phyloP scores from a whole-genome alignment of 352 stramenopile species.

The Globisporangium uncinulatum region DNA sequence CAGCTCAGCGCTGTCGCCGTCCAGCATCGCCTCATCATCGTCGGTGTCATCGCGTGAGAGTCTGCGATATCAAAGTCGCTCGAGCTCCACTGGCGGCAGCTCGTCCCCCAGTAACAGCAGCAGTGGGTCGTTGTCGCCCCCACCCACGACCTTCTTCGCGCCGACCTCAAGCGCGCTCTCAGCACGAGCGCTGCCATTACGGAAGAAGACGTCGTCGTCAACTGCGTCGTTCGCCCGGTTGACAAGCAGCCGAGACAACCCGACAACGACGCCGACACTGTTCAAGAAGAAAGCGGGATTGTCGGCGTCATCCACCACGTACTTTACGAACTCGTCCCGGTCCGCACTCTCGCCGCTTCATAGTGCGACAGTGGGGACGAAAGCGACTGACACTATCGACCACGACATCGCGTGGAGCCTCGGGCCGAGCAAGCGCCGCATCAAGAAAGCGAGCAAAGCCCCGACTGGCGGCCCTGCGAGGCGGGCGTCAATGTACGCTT shows the following conservation, averaged over 20 bases:
- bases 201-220: constrained; percentile 9
- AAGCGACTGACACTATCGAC: neutral
- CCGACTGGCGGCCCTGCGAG: neutral
- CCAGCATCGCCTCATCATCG: neutral
- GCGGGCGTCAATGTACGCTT: constrained; percentile 11
- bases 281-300: constrained; percentile 12
- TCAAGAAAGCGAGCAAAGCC: constrained; percentile 28
- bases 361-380: neutral
- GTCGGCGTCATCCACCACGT: constrained; percentile 2
- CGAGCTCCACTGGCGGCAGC: constrained; percentile 5
- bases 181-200: constrained; percentile 4
- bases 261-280: neutral
- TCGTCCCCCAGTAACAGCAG: constrained; percentile 25
- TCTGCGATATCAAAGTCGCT: neutral
- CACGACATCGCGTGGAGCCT: constrained; percentile 18
- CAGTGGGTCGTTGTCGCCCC: constrained; percentile 11
- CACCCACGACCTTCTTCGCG: constrained; percentile 24
- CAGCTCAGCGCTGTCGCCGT: neutral
- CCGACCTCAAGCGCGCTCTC: constrained; percentile 10
- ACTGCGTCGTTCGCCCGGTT: neutral
- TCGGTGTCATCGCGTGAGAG: neutral
- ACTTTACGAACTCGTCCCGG: constrained; percentile 9
- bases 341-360: neutral
- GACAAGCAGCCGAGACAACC: neutral
- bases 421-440: constrained; percentile 28